These are phyloP conservation scores for Scheffersomyces titani DNA, from an alignment of 1,139 yeast genomes.

Conservation along the genomic window DNA sequence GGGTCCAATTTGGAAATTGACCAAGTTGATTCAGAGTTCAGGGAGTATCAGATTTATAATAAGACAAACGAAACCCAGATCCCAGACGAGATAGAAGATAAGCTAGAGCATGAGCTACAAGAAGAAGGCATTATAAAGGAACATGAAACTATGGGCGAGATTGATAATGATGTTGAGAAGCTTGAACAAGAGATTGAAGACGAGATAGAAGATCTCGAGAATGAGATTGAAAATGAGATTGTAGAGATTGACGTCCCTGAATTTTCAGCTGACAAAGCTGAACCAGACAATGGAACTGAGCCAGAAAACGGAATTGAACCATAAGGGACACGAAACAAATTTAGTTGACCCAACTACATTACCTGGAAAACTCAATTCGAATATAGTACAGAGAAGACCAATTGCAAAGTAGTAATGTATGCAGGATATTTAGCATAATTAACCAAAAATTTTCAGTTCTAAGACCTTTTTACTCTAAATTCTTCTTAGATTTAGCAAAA, in stretches of 20 bases:
- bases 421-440: background rate
- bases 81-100: background rate
- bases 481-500: background rate
- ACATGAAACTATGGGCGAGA: background rate
- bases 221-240: background rate
- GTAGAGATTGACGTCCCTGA: background rate
- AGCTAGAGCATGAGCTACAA: background rate
- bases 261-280: background rate
- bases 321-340: too few species aligned
- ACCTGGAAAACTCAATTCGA: background rate
- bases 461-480: background rate
- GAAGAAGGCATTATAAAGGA: background rate
- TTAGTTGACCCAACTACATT: background rate
- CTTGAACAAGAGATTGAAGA: slow-evolving; percentile 4
- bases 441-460: background rate
- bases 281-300: background rate
- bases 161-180: background rate
- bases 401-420: background rate
- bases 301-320: background rate
- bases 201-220: slow-evolving; percentile 1
- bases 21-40: slow-evolving; percentile 20
- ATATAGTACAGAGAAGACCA: background rate
- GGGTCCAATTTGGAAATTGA: slow-evolving; percentile 19
- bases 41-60: slow-evolving; percentile 14
- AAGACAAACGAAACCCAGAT: slow-evolving; percentile 1